Conservation (phyloP, 805 yeast genomes). For the Hanseniaspora occidentalis region DNA sequence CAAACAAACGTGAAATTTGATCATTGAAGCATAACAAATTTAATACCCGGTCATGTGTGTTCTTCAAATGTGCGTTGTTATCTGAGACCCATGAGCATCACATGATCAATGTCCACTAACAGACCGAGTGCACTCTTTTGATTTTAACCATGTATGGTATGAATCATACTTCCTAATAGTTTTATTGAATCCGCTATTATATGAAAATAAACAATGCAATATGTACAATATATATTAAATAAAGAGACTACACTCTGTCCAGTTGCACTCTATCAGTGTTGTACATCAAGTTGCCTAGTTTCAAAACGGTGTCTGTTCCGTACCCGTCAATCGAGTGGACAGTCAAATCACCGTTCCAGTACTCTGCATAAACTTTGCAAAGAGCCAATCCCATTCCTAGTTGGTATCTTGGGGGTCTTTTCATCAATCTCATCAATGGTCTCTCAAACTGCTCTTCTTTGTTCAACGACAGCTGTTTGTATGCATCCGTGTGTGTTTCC, state of each 20-base stretch:
- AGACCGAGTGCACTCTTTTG: too few species aligned
- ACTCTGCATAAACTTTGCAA: slow-evolving; percentile 87
- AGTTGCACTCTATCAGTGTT: slow-evolving; percentile 50
- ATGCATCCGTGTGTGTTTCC: slow-evolving; percentile 3
- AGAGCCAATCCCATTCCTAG: slow-evolving; percentile 85
- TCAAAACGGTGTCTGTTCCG: slow-evolving; percentile 80
- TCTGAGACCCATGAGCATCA: too few species aligned
- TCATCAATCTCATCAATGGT: slow-evolving; percentile 51
- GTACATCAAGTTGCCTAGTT: slow-evolving; percentile 66
- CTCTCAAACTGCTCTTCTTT: slow-evolving; percentile 23
- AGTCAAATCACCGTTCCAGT: slow-evolving; percentile 88
- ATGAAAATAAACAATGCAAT: background rate
- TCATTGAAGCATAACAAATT: too few species aligned
- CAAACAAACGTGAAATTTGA: too few species aligned
- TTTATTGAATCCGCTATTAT: too few species aligned
- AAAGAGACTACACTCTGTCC: slow-evolving; percentile 45
- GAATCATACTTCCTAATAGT: too few species aligned
- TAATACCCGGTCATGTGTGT: too few species aligned
- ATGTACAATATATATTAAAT: too few species aligned
- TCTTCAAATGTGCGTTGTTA: too few species aligned
- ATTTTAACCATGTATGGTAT: too few species aligned
- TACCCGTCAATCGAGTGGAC: slow-evolving; percentile 80
- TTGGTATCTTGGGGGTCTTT: slow-evolving; percentile 62
- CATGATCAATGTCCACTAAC: too few species aligned
- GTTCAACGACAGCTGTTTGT: slow-evolving; percentile 17